These are phyloP conservation scores for Fusarium coicis DNA, from an alignment of 2,329 filamentous ascomycete species.

Conservation along the genomic window DNA sequence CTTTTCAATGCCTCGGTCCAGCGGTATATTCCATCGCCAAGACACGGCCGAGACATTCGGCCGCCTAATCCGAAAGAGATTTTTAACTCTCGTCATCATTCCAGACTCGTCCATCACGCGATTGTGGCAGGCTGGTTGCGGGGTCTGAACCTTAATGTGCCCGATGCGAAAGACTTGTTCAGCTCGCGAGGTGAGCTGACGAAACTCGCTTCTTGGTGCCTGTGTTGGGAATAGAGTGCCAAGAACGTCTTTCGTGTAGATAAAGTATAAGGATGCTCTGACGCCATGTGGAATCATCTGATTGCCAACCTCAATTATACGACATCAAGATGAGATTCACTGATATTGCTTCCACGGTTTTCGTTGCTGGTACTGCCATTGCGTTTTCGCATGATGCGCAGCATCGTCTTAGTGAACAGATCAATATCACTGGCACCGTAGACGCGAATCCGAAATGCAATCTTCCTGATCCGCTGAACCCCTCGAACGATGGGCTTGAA, in stretches of 20 bases:
- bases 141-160: background rate
- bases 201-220: background rate
- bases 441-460: slow-evolving; percentile 33
- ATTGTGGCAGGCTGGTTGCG: background rate
- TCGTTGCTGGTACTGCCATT: background rate
- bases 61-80: background rate
- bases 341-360: background rate
- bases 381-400: background rate
- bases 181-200: background rate
- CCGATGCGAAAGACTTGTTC: background rate
- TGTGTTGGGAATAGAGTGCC: background rate
- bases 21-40: background rate
- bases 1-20: background rate
- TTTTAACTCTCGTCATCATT: background rate
- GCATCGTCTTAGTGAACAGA: background rate
- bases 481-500: slow-evolving; percentile 42
- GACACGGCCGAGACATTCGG: background rate
- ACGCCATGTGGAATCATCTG: background rate
- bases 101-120: background rate
- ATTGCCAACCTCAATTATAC: background rate
- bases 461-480: slow-evolving; percentile 44
- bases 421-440: background rate
- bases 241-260: background rate
- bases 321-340: background rate
- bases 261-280: background rate